These are phyloP conservation scores for Solanum ossicruentum DNA, from an alignment of 257 asterid species.

Conservation along the genomic window DNA sequence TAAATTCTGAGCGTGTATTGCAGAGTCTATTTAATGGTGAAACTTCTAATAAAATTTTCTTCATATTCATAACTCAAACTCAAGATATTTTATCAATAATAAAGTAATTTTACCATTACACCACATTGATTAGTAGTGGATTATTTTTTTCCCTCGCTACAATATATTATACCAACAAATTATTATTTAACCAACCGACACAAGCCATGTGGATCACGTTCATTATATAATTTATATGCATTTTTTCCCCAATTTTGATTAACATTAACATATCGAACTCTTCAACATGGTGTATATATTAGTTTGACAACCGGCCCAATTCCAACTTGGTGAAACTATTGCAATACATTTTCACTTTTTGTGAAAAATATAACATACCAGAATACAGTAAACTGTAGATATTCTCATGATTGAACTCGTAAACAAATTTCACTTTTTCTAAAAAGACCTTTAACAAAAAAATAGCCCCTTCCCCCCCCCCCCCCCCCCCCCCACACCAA, in stretches of 20 bases:
- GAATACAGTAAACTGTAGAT: not conserved
- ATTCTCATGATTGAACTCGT: not conserved
- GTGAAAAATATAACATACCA: no score
- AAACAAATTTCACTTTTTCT: not conserved
- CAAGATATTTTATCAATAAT: accelerated
- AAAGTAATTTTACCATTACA: no score
- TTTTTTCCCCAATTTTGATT: not conserved
- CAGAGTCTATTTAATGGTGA: accelerated
- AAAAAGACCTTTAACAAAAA: no score
- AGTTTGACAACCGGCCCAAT: not conserved
- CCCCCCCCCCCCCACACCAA: no score
- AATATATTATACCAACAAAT: not conserved
- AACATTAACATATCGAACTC: not conserved
- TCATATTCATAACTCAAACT: no score
- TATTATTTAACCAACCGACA: not conserved
- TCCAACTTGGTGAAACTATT: not conserved
- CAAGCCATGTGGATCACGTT: not conserved
- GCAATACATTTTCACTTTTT: not conserved
- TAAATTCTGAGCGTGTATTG: no score
- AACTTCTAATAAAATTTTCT: no score
- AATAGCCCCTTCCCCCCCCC: no score
- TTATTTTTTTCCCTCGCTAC: not conserved
- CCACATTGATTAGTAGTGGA: not conserved
- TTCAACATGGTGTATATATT: not conserved
- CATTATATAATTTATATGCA: not conserved